phyloP scores from a whole-genome alignment of 371 early-diverging fungal genomes.

The Mucor lusitanicus region DNA sequence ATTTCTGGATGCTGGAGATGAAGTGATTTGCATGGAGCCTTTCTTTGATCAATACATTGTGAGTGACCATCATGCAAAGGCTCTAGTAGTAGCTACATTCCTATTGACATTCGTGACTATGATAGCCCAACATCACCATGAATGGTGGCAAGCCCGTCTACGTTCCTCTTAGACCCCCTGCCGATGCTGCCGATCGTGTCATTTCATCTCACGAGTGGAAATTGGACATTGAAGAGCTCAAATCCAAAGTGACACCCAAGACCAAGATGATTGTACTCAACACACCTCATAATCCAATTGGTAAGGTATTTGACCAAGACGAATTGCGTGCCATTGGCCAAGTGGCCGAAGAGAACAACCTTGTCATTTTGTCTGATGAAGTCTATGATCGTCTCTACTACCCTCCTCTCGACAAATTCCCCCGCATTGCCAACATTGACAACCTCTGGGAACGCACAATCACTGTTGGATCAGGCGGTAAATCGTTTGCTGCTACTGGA shows the following conservation, averaged over 20 bases:
- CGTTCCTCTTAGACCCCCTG: conserved; percentile 74
- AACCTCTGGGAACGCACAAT: conserved; percentile 92
- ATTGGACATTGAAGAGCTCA: conserved; percentile 82
- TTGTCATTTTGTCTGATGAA: conserved; percentile 92
- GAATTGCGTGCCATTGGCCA: conserved; percentile 83
- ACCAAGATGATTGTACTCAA: conserved; percentile 93
- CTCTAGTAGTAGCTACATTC: too few relatives aligned
- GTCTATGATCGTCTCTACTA: conserved; percentile 93
- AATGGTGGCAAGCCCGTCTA: conserved; percentile 87
- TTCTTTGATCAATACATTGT: conserved; percentile 94
- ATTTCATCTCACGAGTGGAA: conserved; percentile 79
- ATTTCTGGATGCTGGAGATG: conserved; percentile 78
- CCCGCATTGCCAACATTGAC: conserved; percentile 80
- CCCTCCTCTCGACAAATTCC: conserved; percentile 62
- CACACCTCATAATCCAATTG: conserved; percentile 96
- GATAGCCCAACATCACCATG: conserved; percentile 84
- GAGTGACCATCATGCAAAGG: conserved; percentile 27
- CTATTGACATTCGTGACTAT: too few relatives aligned
- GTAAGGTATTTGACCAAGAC: conserved; percentile 79
- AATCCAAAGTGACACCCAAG: conserved; percentile 71
- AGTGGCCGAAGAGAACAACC: conserved; percentile 79
- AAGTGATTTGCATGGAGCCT: conserved; percentile 92
- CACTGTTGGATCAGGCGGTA: conserved; percentile 93
- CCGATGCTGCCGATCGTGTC: conserved; percentile 44
- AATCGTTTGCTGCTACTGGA: conserved; percentile 94